Base-by-base conservation (phyloP, 257 asterid species). In the Jacaranda mimosifolia region DNA sequence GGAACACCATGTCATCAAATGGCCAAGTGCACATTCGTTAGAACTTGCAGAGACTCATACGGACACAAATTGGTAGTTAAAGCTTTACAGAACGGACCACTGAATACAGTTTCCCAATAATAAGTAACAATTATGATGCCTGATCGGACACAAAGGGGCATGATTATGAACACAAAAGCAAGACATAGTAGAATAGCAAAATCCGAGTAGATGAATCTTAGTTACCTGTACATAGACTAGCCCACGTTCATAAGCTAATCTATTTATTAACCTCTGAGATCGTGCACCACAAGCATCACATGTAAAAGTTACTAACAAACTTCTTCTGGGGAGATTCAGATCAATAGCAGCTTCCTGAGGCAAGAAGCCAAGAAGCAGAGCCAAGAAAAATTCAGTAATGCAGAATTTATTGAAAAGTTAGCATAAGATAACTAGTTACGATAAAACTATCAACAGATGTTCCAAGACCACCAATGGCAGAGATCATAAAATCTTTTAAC, bases 221-320 rank as follows among this genome's bases (percentile, higher is more conserved):
- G 63, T 63, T 89, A 92, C 98, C 99, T 93, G 96, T 26, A 93
- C 91, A 85, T 89, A 95, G 58, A 95, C 97, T 8, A 91, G 89
- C 51, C 99, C 99, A 40, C 94, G 87, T 80, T 95, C 98, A 76
- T 91, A 93, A n/a, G 99, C 99, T 76, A 93, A 70, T 85, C 97
- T 91, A 76, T 91, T 95, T 68, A 95, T 83, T 39, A 91, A 77
- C 83, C 89, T 91, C 51, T 90, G 90, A 13, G 99, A 89, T 53
- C 93, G 81, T 18, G 56, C 81, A 63, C 92, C 90, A 75, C 99
- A 93, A 38, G 88, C 83, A 82, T 90, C 86, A 68, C 99, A 95
- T 9, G 99, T 91, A 84, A 95, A 95, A 14, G 87, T 81, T 69
- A 85, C 92, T 60, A 89, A 81, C 83, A 95, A 75, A 79, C 93